Evolutionary conservation across 345 rosid species (phyloP).

Genomic region (Pistacia vera): DNA sequence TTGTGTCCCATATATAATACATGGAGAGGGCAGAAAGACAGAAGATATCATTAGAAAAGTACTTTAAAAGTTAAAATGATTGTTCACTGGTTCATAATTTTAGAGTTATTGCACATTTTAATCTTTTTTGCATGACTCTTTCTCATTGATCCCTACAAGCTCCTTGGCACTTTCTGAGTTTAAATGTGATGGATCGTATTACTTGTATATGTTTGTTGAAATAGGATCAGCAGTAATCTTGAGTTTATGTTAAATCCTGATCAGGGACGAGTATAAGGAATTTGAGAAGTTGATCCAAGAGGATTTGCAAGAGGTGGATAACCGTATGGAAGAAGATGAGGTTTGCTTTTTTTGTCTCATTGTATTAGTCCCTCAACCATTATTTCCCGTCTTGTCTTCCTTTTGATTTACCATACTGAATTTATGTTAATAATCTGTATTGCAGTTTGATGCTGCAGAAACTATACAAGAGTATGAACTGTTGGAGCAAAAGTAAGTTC

Average conservation of each 20-base stretch:
- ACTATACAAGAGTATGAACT: constrained; percentile 81
- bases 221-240: background rate
- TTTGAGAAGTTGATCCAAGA: constrained; percentile 93
- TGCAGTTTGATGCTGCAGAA: constrained; percentile 98
- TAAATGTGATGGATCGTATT: background rate
- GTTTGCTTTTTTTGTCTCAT: constrained; percentile 32
- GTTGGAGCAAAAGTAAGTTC: constrained; percentile 81
- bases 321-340: constrained; percentile 97
- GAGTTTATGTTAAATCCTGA: constrained; percentile 17
- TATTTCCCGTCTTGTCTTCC: background rate
- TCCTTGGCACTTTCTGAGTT: background rate
- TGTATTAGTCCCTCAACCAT: background rate
- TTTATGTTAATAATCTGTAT: background rate
- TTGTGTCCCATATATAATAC: background rate
- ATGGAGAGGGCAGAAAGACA: background rate
- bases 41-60: background rate
- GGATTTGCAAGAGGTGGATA: constrained; percentile 84
- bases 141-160: background rate
- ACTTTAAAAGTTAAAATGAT: no score
- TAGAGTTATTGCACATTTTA: background rate
- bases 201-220: background rate
- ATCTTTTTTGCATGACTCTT: no score
- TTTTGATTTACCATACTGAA: background rate
- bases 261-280: constrained; percentile 93
- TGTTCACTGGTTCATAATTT: background rate